Percentiles rank a stretch among this genome's conserved stretches.
Evolutionary conservation across 768 basidiomycete genomes (phyloP).

Genomic region (Hortiboletus campestris): DNA sequence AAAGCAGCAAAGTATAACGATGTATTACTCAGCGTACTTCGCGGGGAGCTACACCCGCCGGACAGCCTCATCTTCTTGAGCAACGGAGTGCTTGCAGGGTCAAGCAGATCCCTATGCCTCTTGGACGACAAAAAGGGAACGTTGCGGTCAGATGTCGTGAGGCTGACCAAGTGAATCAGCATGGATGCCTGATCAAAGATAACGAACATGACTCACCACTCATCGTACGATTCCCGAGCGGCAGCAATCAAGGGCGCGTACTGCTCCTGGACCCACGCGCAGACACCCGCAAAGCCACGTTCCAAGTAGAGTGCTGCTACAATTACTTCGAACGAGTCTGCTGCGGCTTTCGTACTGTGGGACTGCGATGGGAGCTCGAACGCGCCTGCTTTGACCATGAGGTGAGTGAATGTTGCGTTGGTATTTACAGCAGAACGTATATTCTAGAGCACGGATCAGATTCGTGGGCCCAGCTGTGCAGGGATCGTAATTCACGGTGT

Average conservation of each 20-base stretch:
- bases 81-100: conserved; percentile 2
- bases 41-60: conserved; percentile 13
- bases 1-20: neutral
- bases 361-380: conserved; percentile 20
- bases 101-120: conserved; percentile 3
- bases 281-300: conserved; percentile 36
- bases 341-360: conserved; percentile 37
- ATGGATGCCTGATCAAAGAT: neutral
- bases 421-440: conserved; percentile 27
- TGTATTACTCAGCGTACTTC: conserved; percentile 21
- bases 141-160: conserved; percentile 1
- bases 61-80: conserved; percentile 24
- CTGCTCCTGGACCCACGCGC: conserved; percentile 37
- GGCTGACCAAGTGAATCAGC: conserved; percentile 15
- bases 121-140: conserved; percentile 12
- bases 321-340: conserved; percentile 48
- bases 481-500: conserved; percentile 31
- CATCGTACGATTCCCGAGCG: conserved; percentile 29
- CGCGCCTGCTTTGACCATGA: conserved; percentile 37
- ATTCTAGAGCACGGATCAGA: conserved; percentile 12
- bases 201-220: conserved; percentile 17
- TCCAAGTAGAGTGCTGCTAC: conserved; percentile 44
- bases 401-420: conserved; percentile 39
- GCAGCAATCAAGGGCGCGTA: conserved; percentile 38
- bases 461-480: neutral